Evolutionary conservation across 106 monocot species (phyloP).

Genomic region (Dioscorea zingiberensis): DNA sequence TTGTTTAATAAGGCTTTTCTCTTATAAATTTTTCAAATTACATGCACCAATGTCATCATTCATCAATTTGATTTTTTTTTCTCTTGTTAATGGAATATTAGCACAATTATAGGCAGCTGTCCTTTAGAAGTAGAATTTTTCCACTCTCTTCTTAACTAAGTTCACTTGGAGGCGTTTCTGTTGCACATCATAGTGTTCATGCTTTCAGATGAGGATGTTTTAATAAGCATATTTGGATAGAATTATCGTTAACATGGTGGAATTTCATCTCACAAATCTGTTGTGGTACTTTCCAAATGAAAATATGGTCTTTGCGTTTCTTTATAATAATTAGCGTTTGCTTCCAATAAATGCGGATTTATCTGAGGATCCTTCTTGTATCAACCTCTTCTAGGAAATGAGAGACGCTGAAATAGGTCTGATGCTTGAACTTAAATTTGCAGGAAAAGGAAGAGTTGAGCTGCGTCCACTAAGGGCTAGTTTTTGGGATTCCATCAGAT

Average conservation of each 20-base stretch:
- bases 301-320: background rate
- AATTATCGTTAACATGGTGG: background rate
- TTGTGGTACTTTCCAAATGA: background rate
- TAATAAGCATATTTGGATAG: too few relatives aligned
- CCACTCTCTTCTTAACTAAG: too few relatives aligned
- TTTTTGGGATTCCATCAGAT: constrained; percentile 87
- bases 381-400: background rate
- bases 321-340: background rate
- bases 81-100: too few relatives aligned
- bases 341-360: background rate
- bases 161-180: too few relatives aligned
- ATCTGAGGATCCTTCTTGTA: background rate
- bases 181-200: too few relatives aligned
- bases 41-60: too few relatives aligned
- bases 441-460: constrained; percentile 34
- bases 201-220: too few relatives aligned
- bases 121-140: too few relatives aligned
- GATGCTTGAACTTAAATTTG: constrained; percentile 10
- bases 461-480: constrained; percentile 49
- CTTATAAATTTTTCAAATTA: too few relatives aligned
- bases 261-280: background rate
- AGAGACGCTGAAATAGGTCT: background rate
- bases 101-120: too few relatives aligned
- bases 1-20: too few relatives aligned
- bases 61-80: too few relatives aligned